Percentiles rank a stretch among this genome's conserved stretches.
phyloP scores from a whole-genome alignment of 352 stramenopile species.

The Globisporangium radiosum region DNA sequence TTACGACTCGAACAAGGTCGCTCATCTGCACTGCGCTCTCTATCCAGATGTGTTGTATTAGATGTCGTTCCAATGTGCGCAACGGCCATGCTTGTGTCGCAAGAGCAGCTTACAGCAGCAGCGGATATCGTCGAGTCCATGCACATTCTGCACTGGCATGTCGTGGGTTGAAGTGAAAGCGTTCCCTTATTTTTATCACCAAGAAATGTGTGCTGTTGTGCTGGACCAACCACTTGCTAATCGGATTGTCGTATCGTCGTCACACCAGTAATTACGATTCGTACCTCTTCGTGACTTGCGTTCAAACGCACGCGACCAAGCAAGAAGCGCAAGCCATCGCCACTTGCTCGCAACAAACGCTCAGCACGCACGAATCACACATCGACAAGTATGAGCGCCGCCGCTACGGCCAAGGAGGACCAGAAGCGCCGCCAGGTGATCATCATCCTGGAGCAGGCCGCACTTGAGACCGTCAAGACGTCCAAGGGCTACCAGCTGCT shows the following conservation, averaged over 20 bases:
- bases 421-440: constrained; percentile 90
- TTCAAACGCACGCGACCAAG: no score
- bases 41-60: no score
- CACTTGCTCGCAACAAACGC: neutral
- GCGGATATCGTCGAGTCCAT: neutral
- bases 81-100: no score
- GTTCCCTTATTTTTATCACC: neutral
- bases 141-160: no score
- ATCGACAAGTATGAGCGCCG: neutral
- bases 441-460: constrained; percentile 97
- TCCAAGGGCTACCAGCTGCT: constrained; percentile 98
- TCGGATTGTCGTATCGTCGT: no score
- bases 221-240: neutral
- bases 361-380: neutral
- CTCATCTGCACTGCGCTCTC: no score
- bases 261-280: neutral
- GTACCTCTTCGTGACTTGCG: neutral
- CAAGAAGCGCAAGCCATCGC: no score
- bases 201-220: neutral
- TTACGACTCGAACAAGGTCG: no score
- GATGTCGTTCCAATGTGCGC: no score
- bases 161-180: neutral
- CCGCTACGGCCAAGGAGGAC: constrained; percentile 43
- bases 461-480: constrained; percentile 99
- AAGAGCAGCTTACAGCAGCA: neutral